phyloP scores from a whole-genome alignment of 495 filamentous ascomycete species.

The Neurospora sp. region DNA sequence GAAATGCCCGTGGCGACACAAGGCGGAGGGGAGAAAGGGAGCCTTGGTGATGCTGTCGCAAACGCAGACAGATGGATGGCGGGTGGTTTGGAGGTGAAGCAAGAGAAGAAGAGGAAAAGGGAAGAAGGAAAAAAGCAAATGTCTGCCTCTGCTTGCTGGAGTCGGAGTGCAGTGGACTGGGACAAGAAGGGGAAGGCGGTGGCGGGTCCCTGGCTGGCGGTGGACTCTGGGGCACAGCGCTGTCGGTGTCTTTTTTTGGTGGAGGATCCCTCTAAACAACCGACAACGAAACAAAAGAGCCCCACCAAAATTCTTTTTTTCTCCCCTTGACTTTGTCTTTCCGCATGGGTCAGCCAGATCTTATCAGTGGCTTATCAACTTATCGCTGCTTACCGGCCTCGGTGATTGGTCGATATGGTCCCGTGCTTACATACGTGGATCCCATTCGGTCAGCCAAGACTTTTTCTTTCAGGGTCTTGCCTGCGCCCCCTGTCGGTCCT shows the following conservation, averaged over 20 bases:
- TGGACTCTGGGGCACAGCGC: neutral
- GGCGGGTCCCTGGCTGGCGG: neutral
- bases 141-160: neutral
- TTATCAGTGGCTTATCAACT: conserved; percentile 4
- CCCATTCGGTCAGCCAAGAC: neutral
- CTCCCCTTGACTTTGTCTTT: neutral
- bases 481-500: neutral
- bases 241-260: neutral
- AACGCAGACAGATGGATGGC: neutral
- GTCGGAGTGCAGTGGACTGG: neutral
- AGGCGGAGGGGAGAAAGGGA: neutral
- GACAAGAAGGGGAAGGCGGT: neutral
- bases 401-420: neutral
- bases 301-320: neutral
- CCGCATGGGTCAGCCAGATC: neutral
- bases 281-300: neutral
- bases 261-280: neutral
- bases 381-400: neutral
- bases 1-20: neutral
- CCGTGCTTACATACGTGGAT: neutral
- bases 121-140: neutral
- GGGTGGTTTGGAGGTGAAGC: neutral
- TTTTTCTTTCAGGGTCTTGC: neutral
- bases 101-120: neutral
- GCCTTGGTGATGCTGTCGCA: neutral